Percentiles rank a stretch among this genome's conserved stretches.
These are phyloP conservation scores for Sporothrix dimorphospora DNA, from an alignment of 2,329 filamentous ascomycete genomes.

Conservation along the genomic window DNA sequence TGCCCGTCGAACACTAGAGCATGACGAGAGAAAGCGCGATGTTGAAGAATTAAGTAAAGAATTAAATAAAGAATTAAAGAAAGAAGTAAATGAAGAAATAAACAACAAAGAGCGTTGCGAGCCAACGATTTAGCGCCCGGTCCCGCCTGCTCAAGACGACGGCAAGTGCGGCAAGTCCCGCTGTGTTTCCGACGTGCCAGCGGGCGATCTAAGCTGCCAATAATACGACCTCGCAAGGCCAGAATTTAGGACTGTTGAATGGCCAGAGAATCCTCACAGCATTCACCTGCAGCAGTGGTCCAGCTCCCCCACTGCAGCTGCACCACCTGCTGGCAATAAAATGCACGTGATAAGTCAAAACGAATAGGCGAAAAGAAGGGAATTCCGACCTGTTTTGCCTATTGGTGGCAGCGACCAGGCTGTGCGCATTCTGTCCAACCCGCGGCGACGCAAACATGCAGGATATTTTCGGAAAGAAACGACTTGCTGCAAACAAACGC, in stretches of 20 bases:
- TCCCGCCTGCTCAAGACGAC: neutral
- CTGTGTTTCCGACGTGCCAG: neutral
- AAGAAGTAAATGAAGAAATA: no score
- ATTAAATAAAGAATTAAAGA: no score
- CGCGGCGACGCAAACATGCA: neutral
- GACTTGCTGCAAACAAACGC: neutral
- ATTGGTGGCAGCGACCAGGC: neutral
- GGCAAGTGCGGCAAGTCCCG: constrained; percentile 2
- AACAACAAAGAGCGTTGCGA: no score
- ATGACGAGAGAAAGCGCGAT: no score
- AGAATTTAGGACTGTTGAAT: neutral
- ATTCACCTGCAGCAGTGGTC: neutral
- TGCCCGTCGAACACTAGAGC: no score
- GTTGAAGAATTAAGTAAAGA: no score
- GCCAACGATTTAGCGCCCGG: no score
- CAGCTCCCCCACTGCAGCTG: neutral
- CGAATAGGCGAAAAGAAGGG: neutral
- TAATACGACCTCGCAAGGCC: neutral
- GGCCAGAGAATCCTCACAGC: neutral
- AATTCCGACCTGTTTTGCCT: neutral
- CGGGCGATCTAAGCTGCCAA: neutral
- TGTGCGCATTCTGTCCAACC: neutral
- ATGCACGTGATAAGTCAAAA: neutral
- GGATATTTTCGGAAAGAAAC: neutral
- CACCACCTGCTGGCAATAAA: neutral